Evolutionary conservation across 1,284 basidiomycete species (phyloP).

Genomic region (Cryptococcus floricola): DNA sequence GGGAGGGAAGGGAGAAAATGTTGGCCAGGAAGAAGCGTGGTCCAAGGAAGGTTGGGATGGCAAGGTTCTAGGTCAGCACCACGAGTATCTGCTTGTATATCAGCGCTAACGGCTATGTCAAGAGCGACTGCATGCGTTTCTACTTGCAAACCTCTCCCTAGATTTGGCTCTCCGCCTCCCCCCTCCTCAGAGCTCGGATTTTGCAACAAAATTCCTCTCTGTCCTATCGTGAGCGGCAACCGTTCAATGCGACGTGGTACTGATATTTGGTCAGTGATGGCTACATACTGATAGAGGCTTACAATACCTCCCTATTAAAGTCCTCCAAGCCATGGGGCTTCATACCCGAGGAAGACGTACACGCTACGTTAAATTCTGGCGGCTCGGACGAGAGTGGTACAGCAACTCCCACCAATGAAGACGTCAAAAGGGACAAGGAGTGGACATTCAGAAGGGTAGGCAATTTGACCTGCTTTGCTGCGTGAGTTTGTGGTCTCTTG

Average conservation of each 20-base stretch:
- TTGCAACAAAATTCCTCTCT: constrained; percentile 13
- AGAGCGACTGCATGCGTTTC: constrained; percentile 40
- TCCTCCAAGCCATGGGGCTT: constrained; percentile 46
- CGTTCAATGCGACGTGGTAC: too few species aligned
- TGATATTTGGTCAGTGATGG: constrained; percentile 34
- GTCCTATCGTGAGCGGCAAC: constrained; percentile 23
- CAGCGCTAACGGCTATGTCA: not conserved
- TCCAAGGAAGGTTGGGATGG: constrained; percentile 61
- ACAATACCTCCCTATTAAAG: constrained; percentile 31
- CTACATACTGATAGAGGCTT: constrained; percentile 41
- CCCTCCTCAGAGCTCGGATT: not conserved
- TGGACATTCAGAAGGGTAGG: constrained; percentile 47
- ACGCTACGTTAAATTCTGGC: constrained; percentile 32
- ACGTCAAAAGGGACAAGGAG: constrained; percentile 18
- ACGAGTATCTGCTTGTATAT: constrained; percentile 8
- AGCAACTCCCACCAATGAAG: constrained; percentile 8
- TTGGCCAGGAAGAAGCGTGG: constrained; percentile 22
- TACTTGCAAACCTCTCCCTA: constrained; percentile 31
- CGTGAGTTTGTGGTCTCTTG: constrained; percentile 32
- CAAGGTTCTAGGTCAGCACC: constrained; percentile 56
- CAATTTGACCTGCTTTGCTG: constrained; percentile 46
- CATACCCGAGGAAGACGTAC: constrained; percentile 42
- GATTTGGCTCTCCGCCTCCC: constrained; percentile 29
- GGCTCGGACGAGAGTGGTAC: not conserved
- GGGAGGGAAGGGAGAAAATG: constrained; percentile 1